Conservation (phyloP, 1,284 basidiomycete species). For the Cutaneotrichosporon sp. region DNA sequence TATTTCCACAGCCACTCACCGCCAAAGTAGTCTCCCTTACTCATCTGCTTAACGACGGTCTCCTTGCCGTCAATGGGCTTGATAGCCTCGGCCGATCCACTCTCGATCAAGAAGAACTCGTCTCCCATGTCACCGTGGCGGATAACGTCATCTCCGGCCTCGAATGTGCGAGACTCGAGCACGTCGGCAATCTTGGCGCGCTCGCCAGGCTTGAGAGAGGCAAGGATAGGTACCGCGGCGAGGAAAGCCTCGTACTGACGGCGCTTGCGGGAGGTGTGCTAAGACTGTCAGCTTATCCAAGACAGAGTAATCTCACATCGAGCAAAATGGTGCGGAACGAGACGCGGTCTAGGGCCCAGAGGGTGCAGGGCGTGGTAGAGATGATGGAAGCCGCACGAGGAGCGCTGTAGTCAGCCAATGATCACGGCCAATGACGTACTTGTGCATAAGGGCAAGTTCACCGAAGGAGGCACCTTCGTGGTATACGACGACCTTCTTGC, state of each 20-base stretch:
- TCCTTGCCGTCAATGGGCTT: conserved; percentile 67
- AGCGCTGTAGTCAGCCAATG: conserved; percentile 51
- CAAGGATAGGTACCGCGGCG: conserved; percentile 81
- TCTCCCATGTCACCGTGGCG: conserved; percentile 90
- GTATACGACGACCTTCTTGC: conserved; percentile 80
- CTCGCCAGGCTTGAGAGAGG: conserved; percentile 78
- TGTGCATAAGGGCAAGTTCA: conserved; percentile 96
- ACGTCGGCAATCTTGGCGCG: conserved; percentile 96
- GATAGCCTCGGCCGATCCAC: conserved; percentile 81
- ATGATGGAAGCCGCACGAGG: conserved; percentile 91
- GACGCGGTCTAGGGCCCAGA: conserved; percentile 94
- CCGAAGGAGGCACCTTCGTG: conserved; percentile 85
- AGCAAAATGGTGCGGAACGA: conserved; percentile 98
- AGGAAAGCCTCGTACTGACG: conserved; percentile 96
- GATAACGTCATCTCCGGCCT: conserved; percentile 80
- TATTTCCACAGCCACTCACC: too few species aligned
- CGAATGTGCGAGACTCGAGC: conserved; percentile 74
- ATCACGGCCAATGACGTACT: conserved; percentile 45
- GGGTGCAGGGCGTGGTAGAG: conserved; percentile 72
- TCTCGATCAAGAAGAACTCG: conserved; percentile 95
- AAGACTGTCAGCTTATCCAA: conserved; percentile 7
- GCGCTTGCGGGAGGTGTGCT: conserved; percentile 71
- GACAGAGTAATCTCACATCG: conserved; percentile 50
- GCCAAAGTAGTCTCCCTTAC: conserved; percentile 96
- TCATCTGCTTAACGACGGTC: conserved; percentile 66